phyloP scores from a whole-genome alignment of 2,329 filamentous ascomycete genomes.

The Canariomyces notabilis region DNA sequence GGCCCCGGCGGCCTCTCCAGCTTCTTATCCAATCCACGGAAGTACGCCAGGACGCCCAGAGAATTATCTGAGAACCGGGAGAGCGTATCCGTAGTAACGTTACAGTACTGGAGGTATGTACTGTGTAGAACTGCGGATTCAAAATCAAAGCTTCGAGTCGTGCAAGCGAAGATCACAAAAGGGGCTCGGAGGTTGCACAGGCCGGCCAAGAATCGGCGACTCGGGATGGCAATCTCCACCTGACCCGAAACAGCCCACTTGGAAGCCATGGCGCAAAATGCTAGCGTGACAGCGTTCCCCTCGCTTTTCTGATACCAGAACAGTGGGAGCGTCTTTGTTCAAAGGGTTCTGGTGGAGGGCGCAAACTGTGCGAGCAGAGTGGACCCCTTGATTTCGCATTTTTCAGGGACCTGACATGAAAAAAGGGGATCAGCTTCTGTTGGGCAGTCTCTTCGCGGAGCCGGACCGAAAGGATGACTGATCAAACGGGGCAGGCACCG shows the following conservation, averaged over 20 bases:
- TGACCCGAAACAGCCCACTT: neutral
- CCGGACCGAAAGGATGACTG: neutral
- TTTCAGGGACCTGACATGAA: neutral
- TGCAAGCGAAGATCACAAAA: neutral
- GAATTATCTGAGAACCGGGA: neutral
- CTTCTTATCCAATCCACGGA: neutral
- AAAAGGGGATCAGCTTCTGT: neutral
- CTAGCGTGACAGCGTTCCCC: neutral
- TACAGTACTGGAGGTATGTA: too few species aligned
- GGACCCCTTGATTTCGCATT: neutral
- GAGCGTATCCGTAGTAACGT: neutral
- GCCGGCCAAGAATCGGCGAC: neutral
- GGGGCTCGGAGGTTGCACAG: neutral
- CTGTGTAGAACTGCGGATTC: too few species aligned
- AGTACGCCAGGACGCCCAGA: neutral
- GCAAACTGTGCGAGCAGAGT: neutral
- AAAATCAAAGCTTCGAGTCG: neutral
- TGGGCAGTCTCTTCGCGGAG: neutral
- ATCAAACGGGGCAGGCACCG: too few species aligned
- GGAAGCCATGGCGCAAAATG: neutral
- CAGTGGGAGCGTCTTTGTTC: neutral
- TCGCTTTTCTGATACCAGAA: neutral
- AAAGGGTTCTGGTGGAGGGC: neutral
- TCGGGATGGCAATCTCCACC: neutral
- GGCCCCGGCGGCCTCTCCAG: conserved; percentile 11